These are phyloP conservation scores for Ogataea salicorniae DNA, from an alignment of 805 yeast genomes.

Conservation along the genomic window DNA sequence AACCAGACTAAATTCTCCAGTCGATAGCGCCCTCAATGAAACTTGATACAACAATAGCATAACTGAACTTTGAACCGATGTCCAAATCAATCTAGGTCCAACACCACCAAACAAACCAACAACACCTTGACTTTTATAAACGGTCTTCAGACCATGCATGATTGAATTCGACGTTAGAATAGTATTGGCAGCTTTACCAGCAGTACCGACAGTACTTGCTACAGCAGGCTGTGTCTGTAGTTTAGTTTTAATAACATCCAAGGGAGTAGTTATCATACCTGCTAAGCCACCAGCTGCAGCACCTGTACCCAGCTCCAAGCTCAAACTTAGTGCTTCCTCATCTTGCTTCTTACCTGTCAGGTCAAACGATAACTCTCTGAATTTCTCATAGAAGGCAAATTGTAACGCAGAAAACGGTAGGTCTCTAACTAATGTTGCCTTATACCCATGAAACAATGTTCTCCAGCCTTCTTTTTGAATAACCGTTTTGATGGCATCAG, in stretches of 20 bases:
- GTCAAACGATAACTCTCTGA: constrained; percentile 54
- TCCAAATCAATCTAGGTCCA: constrained; percentile 96
- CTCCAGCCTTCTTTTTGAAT: constrained; percentile 63
- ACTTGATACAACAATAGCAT: constrained; percentile 87
- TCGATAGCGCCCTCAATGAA: constrained; percentile 49
- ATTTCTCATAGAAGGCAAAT: constrained; percentile 89
- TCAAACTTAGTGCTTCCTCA: constrained; percentile 38
- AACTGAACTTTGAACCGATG: constrained; percentile 88
- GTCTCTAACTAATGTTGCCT: constrained; percentile 88
- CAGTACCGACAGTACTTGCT: constrained; percentile 5
- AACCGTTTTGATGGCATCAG: constrained; percentile 66
- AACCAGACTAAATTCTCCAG: constrained; percentile 18
- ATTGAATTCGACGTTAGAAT: constrained; percentile 40
- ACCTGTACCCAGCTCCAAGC: constrained; percentile 75
- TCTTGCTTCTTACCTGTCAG: constrained; percentile 26
- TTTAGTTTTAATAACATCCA: constrained; percentile 88
- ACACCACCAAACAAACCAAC: constrained; percentile 87
- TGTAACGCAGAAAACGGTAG: constrained; percentile 95
- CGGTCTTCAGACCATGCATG: constrained; percentile 43
- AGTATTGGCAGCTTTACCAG: constrained; percentile 2
- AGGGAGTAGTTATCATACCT: constrained; percentile 82
- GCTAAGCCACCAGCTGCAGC: constrained; percentile 96
- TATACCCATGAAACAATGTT: constrained; percentile 85
- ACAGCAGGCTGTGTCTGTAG: constrained; percentile 72
- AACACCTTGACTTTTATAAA: constrained; percentile 71